Percentiles rank a stretch among this genome's conserved stretches.
Conservation (phyloP, 768 basidiomycete species). For the Boletus speciosus region DNA sequence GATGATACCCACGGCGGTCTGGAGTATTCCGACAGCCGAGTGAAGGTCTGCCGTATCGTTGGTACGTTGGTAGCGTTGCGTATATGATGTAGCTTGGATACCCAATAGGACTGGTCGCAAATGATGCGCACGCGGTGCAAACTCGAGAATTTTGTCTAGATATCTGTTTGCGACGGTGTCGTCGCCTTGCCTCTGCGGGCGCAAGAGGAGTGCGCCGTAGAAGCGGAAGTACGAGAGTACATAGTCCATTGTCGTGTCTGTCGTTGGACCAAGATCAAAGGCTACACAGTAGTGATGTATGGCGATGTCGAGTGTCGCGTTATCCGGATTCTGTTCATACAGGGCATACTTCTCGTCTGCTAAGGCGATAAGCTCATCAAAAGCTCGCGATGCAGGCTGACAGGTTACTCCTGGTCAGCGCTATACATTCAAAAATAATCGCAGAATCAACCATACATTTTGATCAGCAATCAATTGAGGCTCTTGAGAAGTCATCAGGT, state of each 20-base stretch:
- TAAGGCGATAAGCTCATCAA: slow-evolving; percentile 8
- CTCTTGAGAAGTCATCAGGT: too few relatives aligned
- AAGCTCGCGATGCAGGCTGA: slow-evolving; percentile 25
- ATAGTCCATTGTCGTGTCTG: background rate
- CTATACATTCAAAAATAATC: too few relatives aligned
- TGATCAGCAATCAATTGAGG: too few relatives aligned
- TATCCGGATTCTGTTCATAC: slow-evolving; percentile 1
- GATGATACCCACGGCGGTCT: slow-evolving; percentile 4
- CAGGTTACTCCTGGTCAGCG: too few relatives aligned
- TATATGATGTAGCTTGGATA: slow-evolving; percentile 1
- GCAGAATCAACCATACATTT: too few relatives aligned
- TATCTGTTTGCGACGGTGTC: background rate
- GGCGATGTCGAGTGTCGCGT: slow-evolving; percentile 4
- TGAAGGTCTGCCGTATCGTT: slow-evolving; percentile 15
- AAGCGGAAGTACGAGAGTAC: slow-evolving; percentile 13
- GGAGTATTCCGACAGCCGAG: slow-evolving; percentile 1
- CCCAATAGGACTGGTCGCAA: slow-evolving; percentile 4
- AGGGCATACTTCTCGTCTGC: slow-evolving; percentile 6
- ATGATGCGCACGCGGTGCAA: slow-evolving; percentile 3
- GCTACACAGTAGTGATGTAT: slow-evolving; percentile 15
- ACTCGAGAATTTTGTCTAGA: slow-evolving; percentile 8
- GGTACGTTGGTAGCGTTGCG: slow-evolving; percentile 9
- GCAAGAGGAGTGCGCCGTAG: background rate
- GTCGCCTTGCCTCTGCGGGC: background rate
- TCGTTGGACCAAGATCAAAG: slow-evolving; percentile 14